phyloP scores from a whole-genome alignment of 2,329 filamentous ascomycete genomes.

The Nothopassalora personata region DNA sequence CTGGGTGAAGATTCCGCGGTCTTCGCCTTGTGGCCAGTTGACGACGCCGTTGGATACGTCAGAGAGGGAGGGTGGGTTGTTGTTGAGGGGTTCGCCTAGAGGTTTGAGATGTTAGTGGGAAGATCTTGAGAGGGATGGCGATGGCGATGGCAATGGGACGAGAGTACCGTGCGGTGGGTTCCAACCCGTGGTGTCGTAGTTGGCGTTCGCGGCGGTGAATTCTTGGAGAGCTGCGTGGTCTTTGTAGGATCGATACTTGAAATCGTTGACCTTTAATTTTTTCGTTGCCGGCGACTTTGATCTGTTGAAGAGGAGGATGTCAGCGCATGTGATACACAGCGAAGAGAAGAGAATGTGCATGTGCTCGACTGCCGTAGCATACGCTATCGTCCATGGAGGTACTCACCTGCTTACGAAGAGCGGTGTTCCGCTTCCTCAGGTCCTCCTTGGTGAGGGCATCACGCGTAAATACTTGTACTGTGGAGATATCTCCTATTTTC shows the following conservation, averaged over 20 bases:
- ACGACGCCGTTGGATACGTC: slow-evolving; percentile 6
- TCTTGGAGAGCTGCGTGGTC: neutral
- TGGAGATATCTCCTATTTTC: neutral
- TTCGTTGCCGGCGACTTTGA: neutral
- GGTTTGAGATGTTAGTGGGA: neutral
- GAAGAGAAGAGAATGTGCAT: neutral
- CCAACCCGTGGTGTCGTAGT: neutral
- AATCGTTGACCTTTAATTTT: neutral
- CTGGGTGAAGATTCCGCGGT: slow-evolving; percentile 8
- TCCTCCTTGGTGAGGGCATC: neutral
- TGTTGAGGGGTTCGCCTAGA: neutral
- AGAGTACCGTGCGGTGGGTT: neutral
- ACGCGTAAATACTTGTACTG: neutral
- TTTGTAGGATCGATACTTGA: neutral
- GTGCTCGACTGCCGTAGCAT: too few relatives aligned
- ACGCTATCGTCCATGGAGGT: neutral
- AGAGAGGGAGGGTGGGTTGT: neutral
- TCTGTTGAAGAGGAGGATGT: neutral
- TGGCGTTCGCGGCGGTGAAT: neutral
- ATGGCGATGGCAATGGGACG: neutral
- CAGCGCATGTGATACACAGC: neutral
- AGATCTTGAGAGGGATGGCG: neutral
- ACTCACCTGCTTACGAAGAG: neutral
- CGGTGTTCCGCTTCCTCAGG: neutral
- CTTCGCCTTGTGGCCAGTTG: slow-evolving; percentile 8